Conservation (phyloP, 495 filamentous ascomycete genomes). For the Xylaria scruposa region DNA sequence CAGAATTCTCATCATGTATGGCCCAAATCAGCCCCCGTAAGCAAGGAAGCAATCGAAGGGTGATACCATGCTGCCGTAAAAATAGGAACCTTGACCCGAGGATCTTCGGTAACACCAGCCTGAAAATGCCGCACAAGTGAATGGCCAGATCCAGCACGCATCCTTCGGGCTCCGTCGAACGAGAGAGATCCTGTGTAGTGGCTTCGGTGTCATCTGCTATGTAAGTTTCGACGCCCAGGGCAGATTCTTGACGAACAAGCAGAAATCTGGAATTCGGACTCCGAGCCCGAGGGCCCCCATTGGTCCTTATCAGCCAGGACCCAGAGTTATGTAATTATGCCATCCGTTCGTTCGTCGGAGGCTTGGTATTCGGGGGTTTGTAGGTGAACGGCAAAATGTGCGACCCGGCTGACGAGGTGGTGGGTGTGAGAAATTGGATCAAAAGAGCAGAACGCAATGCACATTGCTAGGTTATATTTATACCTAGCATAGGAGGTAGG, state of each 20-base stretch:
- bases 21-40: background rate
- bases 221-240: conserved; percentile 2
- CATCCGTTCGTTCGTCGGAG: background rate
- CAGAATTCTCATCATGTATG: background rate
- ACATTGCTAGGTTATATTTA: background rate
- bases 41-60: background rate
- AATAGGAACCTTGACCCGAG: background rate
- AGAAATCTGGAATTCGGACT: conserved; percentile 12
- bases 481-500: background rate
- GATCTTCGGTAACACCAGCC: background rate
- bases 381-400: background rate
- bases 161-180: conserved; percentile 20
- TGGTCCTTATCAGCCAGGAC: background rate
- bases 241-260: background rate
- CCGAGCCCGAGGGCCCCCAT: conserved; percentile 17
- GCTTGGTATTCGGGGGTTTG: background rate
- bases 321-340: background rate
- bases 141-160: background rate
- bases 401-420: background rate
- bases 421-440: background rate
- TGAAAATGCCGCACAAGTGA: background rate
- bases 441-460: background rate
- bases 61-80: background rate
- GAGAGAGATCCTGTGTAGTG: background rate
- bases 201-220: background rate